These are phyloP conservation scores for Mycena kentingensis DNA, from an alignment of 768 basidiomycete genomes.

Conservation along the genomic window DNA sequence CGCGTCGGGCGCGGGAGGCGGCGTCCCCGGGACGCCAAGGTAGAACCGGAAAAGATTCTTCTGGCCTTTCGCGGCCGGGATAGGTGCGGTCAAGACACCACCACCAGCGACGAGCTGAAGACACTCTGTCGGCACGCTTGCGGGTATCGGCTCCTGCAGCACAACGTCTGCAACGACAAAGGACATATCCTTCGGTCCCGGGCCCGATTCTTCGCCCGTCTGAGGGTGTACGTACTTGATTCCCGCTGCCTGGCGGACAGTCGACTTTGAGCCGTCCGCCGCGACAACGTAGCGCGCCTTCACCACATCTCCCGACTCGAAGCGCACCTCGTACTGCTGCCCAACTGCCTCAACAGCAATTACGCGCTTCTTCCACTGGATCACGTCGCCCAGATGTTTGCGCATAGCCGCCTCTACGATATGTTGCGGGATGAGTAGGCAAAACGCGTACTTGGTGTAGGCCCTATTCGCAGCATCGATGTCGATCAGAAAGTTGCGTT, in stretches of 20 bases:
- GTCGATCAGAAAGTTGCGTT: background rate
- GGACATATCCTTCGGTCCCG: background rate
- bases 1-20: slow-evolving; percentile 5
- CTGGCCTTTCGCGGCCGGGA: background rate
- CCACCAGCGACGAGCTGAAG: slow-evolving; percentile 10
- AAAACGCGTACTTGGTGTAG: slow-evolving; percentile 38
- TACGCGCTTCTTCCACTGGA: background rate
- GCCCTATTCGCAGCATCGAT: slow-evolving; percentile 27
- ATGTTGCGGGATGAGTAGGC: slow-evolving; percentile 38
- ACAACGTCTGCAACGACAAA: background rate
- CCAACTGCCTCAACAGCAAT: slow-evolving; percentile 22
- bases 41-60: slow-evolving; percentile 12
- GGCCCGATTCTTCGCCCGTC: background rate
- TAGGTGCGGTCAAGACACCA: slow-evolving; percentile 6
- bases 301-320: slow-evolving; percentile 39
- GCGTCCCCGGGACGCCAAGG: slow-evolving; percentile 13
- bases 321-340: slow-evolving; percentile 14
- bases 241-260: slow-evolving; percentile 25
- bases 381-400: background rate
- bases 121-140: slow-evolving; percentile 1
- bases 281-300: slow-evolving; percentile 42
- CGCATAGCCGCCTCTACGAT: slow-evolving; percentile 22
- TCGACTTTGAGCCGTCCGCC: slow-evolving; percentile 43
- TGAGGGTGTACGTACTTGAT: background rate
- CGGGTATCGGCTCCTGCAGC: background rate